These are phyloP conservation scores for Stylonectria norvegica DNA, from an alignment of 2,329 filamentous ascomycete genomes.

Conservation along the genomic window DNA sequence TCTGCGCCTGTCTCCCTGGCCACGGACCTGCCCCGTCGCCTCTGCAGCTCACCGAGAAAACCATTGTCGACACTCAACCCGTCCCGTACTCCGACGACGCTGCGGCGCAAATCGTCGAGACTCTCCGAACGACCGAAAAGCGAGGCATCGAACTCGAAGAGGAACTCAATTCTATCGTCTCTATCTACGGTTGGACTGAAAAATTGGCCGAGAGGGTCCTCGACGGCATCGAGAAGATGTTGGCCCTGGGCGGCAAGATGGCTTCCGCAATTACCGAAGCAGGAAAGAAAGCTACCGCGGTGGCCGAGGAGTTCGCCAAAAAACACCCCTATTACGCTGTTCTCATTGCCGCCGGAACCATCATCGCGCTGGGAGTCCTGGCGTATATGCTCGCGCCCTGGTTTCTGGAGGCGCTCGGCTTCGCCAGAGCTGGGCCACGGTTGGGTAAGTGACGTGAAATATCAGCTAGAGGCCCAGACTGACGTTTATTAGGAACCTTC, in stretches of 20 bases:
- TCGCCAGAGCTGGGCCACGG: conserved; percentile 13
- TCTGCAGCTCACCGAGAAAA: conserved; percentile 1
- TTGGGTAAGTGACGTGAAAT: conserved; percentile 9
- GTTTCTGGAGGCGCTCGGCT: conserved; percentile 21
- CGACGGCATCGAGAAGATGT: conserved; percentile 11
- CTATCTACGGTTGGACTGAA: conserved; percentile 16
- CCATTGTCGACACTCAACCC: background rate
- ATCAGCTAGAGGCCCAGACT: background rate
- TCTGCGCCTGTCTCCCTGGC: background rate
- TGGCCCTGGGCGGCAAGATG: conserved; percentile 12
- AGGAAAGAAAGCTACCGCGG: conserved; percentile 8
- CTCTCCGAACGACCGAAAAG: conserved; percentile 1
- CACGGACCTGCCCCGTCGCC: background rate
- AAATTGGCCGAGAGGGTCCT: conserved; percentile 15
- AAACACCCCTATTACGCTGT: conserved; percentile 17
- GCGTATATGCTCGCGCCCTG: conserved; percentile 18
- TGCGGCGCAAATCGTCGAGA: conserved; percentile 13
- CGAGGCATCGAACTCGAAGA: conserved; percentile 1
- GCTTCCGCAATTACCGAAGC: conserved; percentile 11
- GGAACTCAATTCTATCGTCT: conserved; percentile 6
- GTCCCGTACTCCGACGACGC: conserved; percentile 11
- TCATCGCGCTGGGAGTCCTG: conserved; percentile 19
- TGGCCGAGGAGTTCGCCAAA: conserved; percentile 16
- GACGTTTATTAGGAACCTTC: conserved; percentile 13
- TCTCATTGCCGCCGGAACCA: conserved; percentile 14